Conservation (phyloP, 148 eudicot genomes). For the Rhododendron mucronatum region DNA sequence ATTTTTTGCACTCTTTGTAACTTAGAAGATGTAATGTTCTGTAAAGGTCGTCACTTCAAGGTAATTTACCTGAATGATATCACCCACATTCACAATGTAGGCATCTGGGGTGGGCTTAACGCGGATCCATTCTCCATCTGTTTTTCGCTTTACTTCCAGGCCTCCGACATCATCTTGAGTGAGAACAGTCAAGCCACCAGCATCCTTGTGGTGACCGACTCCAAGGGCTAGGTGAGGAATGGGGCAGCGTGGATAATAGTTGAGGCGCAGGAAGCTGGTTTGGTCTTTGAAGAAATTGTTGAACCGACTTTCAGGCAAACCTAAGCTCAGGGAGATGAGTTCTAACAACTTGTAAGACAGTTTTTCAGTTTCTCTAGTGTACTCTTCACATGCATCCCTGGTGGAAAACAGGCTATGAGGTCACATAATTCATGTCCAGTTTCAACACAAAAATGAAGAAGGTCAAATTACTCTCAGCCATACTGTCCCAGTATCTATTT, state of each 20-base stretch:
- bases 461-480: not conserved
- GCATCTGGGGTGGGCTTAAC: slow-evolving; percentile 41
- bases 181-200: slow-evolving; percentile 40
- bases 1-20: not conserved
- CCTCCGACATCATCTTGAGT: slow-evolving; percentile 48
- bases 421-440: not conserved
- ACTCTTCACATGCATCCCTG: slow-evolving; percentile 33
- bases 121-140: slow-evolving; percentile 45
- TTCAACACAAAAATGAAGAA: not conserved
- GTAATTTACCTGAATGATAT: slow-evolving; percentile 30
- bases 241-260: slow-evolving; percentile 44
- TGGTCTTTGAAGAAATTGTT: slow-evolving; percentile 19
- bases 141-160: slow-evolving; percentile 38
- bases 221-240: slow-evolving; percentile 42
- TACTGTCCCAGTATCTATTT: not conserved
- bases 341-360: slow-evolving; percentile 19
- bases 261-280: slow-evolving; percentile 32
- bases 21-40: not conserved
- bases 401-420: not conserved
- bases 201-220: slow-evolving; percentile 43
- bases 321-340: slow-evolving; percentile 28
- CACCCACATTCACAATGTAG: slow-evolving; percentile 41
- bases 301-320: slow-evolving; percentile 13
- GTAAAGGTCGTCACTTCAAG: not conserved
- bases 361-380: slow-evolving; percentile 19